These are phyloP conservation scores for Pythium phragmiticola DNA, from an alignment of 352 stramenopile genomes.

Conservation along the genomic window DNA sequence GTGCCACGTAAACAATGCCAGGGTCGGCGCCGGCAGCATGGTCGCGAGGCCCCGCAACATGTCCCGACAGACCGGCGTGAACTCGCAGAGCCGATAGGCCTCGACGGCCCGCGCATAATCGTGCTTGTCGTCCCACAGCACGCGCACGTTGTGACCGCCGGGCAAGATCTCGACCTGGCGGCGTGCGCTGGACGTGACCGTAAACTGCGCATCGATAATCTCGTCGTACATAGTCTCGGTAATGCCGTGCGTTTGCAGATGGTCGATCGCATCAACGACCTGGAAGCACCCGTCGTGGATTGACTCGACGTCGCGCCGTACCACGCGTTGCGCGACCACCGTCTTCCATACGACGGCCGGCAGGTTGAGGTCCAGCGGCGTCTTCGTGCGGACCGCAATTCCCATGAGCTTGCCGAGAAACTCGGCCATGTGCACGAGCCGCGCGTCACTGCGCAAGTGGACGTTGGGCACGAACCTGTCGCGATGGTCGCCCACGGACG, in stretches of 20 bases:
- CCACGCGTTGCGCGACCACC: constrained; percentile 81
- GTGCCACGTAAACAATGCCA: constrained; percentile 86
- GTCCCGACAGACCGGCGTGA: constrained; percentile 67
- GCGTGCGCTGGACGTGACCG: constrained; percentile 78
- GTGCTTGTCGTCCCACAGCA: constrained; percentile 90
- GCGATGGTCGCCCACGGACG: constrained; percentile 85
- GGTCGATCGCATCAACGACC: constrained; percentile 88
- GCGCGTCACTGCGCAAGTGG: constrained; percentile 45
- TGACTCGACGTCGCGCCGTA: constrained; percentile 75
- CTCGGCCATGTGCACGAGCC: constrained; percentile 87
- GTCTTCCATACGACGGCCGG: constrained; percentile 92
- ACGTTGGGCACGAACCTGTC: constrained; percentile 85
- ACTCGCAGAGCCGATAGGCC: constrained; percentile 77
- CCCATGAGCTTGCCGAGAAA: constrained; percentile 95
- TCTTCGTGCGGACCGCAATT: constrained; percentile 92
- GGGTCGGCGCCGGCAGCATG: constrained; percentile 77
- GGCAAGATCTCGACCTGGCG: constrained; percentile 81
- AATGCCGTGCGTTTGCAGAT: constrained; percentile 75
- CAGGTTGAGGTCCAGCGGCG: constrained; percentile 91
- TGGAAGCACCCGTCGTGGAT: constrained; percentile 87
- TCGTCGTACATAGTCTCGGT: constrained; percentile 88
- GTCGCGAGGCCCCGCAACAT: constrained; percentile 81
- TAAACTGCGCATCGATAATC: constrained; percentile 90
- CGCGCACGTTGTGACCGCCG: constrained; percentile 70
- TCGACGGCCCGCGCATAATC: constrained; percentile 82